Percentiles rank a stretch among this genome's conserved stretches.
Evolutionary conservation across 225 moss, liverwort and hornwort genomes (phyloP).

Genomic region (Pseudisothecium myosuroides): DNA sequence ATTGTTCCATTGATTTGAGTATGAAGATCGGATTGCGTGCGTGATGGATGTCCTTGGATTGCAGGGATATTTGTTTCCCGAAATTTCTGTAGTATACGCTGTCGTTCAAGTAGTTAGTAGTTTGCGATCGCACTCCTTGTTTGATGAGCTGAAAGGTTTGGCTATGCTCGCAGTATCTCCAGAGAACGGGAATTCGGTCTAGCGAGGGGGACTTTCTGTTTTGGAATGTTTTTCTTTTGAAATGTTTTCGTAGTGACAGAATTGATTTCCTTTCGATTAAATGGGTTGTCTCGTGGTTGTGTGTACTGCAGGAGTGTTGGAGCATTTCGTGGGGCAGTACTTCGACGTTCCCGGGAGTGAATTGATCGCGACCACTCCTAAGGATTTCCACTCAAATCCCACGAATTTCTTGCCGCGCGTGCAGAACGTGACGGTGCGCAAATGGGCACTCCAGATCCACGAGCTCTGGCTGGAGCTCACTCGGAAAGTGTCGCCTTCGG

Average conservation of each 20-base stretch:
- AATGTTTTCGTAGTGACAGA: neutral
- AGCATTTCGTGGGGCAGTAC: constrained; percentile 21
- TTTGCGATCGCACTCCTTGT: neutral
- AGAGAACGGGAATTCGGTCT: neutral
- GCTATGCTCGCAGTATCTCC: neutral
- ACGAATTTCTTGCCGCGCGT: constrained; percentile 47
- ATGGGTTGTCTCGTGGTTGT: neutral
- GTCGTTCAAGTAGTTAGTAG: neutral
- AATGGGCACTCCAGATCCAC: constrained; percentile 69
- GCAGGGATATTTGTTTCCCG: neutral
- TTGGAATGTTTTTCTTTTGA: neutral
- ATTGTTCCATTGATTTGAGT: neutral
- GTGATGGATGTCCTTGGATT: neutral
- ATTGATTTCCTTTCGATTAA: neutral
- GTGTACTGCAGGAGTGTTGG: neutral
- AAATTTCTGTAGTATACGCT: neutral
- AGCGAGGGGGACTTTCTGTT: neutral
- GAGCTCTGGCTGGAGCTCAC: constrained; percentile 64
- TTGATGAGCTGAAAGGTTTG: neutral
- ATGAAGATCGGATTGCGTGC: neutral
- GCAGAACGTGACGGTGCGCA: constrained; percentile 33
- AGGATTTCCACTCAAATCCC: constrained; percentile 37
- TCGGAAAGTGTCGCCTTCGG: constrained; percentile 35
- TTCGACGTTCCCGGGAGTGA: constrained; percentile 32
- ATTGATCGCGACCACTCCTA: constrained; percentile 9